Evolutionary conservation across 2,329 filamentous ascomycete genomes (phyloP).

Genomic region (Neofusicoccum sp.): DNA sequence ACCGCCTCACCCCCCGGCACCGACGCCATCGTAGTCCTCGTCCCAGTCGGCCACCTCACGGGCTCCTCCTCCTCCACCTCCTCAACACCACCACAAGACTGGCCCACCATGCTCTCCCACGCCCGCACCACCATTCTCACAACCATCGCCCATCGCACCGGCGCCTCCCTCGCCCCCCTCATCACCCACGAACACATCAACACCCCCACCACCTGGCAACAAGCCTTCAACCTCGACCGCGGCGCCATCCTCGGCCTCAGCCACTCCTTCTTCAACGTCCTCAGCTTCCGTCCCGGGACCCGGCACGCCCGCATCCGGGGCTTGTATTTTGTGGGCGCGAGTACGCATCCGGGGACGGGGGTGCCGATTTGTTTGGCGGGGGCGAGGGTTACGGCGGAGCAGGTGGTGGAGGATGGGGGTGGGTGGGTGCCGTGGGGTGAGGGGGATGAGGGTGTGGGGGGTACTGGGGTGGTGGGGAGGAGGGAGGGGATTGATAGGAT

Average conservation of each 20-base stretch:
- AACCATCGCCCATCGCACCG: constrained; percentile 61
- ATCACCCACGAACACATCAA: constrained; percentile 65
- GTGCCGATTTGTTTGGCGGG: constrained; percentile 72
- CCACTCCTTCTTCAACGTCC: constrained; percentile 72
- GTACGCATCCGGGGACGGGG: constrained; percentile 72
- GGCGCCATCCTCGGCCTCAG: constrained; percentile 71
- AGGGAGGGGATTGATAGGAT: constrained; percentile 22
- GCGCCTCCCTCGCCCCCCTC: constrained; percentile 49
- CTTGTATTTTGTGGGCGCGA: constrained; percentile 72
- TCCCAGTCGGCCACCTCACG: constrained; percentile 67
- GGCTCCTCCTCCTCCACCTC: constrained; percentile 42
- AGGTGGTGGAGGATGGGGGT: constrained; percentile 46
- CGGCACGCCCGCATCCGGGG: constrained; percentile 50
- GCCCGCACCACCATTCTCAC: constrained; percentile 61
- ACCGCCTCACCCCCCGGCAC: constrained; percentile 64
- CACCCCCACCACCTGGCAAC: constrained; percentile 63
- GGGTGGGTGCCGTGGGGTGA: constrained; percentile 42
- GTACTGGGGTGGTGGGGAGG: not conserved
- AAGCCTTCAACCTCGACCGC: constrained; percentile 70
- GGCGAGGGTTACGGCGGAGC: constrained; percentile 59
- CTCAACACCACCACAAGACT: constrained; percentile 55
- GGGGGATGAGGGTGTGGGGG: constrained; percentile 21
- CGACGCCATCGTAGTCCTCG: constrained; percentile 67
- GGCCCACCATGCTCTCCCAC: constrained; percentile 58
- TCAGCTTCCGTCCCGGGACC: constrained; percentile 64